phyloP scores from a whole-genome alignment of 2,329 filamentous ascomycete genomes.

The Penicillium sp. region DNA sequence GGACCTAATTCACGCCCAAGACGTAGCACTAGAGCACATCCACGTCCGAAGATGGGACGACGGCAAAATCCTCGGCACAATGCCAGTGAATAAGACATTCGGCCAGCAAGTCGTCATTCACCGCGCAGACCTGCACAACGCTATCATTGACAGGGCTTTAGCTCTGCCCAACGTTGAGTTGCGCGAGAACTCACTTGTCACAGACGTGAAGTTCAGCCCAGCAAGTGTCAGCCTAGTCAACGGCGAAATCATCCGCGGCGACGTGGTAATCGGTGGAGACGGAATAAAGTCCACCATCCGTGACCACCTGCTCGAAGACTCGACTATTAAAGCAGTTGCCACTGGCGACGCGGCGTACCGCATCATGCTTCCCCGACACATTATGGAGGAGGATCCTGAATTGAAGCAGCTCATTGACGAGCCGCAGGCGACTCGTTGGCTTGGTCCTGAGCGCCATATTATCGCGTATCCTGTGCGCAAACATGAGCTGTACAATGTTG shows the following conservation, averaged over 20 bases:
- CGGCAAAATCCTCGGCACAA: conserved; percentile 32
- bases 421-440: conserved; percentile 71
- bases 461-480: conserved; percentile 73
- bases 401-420: conserved; percentile 66
- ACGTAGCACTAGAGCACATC: conserved; percentile 37
- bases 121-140: conserved; percentile 39
- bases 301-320: conserved; percentile 38
- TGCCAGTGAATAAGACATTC: conserved; percentile 38
- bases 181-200: conserved; percentile 31
- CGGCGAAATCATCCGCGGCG: conserved; percentile 36
- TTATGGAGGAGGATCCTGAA: conserved; percentile 67
- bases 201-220: conserved; percentile 28
- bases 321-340: conserved; percentile 27
- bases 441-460: conserved; percentile 72
- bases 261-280: conserved; percentile 55
- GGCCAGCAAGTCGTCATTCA: conserved; percentile 39
- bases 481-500: conserved; percentile 66
- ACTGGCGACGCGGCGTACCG: conserved; percentile 77
- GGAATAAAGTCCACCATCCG: conserved; percentile 54
- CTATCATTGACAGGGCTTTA: conserved; percentile 31
- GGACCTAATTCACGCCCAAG: conserved; percentile 34
- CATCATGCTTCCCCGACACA: conserved; percentile 69
- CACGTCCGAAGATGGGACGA: conserved; percentile 39
- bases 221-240: conserved; percentile 31
- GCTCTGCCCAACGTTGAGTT: conserved; percentile 33